These are phyloP conservation scores for Phaeosphaeriaceae sp. DNA, from an alignment of 2,329 filamentous ascomycete species.

Conservation along the genomic window DNA sequence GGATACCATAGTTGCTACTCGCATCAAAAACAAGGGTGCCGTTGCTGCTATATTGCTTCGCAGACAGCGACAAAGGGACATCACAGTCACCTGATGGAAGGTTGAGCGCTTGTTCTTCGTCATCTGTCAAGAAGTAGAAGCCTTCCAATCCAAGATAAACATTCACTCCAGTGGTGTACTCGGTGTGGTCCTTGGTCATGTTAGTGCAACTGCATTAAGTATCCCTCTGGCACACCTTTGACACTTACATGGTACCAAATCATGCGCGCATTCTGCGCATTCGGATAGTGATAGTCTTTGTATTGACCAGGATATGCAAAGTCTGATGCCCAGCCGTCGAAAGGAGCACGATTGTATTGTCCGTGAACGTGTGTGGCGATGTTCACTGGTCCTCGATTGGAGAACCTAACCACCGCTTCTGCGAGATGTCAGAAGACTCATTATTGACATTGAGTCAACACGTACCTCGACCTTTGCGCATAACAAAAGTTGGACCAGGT, in stretches of 20 bases:
- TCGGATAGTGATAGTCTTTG: constrained; percentile 71
- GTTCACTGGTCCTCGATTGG: constrained; percentile 57
- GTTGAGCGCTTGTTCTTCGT: constrained; percentile 57
- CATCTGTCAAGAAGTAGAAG: constrained; percentile 63
- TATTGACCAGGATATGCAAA: constrained; percentile 60
- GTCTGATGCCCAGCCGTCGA: constrained; percentile 65
- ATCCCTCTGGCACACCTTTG: not conserved
- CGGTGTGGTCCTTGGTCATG: constrained; percentile 46
- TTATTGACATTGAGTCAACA: constrained; percentile 2
- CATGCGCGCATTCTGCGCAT: constrained; percentile 60
- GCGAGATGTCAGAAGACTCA: not conserved
- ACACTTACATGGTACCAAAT: constrained; percentile 65
- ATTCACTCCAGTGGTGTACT: constrained; percentile 59
- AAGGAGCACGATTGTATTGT: constrained; percentile 57
- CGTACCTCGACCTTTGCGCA: constrained; percentile 54
- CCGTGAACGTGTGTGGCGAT: constrained; percentile 65
- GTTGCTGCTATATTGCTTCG: constrained; percentile 62
- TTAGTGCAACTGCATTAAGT: constrained; percentile 11
- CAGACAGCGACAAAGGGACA: constrained; percentile 58
- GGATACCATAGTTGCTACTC: constrained; percentile 58
- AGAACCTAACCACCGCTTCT: constrained; percentile 63
- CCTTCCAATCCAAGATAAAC: constrained; percentile 66
- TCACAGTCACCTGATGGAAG: constrained; percentile 64
- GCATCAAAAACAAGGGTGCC: constrained; percentile 59
- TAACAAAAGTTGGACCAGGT: constrained; percentile 63